Conservation (phyloP, 345 rosid species). For the Eucalyptus pauciflora region DNA sequence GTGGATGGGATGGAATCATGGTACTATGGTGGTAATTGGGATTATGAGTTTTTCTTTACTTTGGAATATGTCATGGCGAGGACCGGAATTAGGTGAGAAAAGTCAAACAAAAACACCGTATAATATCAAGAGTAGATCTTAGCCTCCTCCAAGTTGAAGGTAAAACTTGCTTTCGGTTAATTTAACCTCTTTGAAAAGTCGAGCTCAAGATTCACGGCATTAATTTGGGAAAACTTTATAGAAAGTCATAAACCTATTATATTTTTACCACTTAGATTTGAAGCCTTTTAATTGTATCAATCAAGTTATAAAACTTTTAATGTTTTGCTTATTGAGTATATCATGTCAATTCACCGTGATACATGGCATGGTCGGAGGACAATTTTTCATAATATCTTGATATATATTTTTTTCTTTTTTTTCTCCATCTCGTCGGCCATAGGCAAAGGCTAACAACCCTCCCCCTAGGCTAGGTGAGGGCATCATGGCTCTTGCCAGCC, state of each 20-base stretch:
- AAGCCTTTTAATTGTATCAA: too few relatives aligned
- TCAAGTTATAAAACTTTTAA: rapidly evolving
- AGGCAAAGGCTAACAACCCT: neutral
- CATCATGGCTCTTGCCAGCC: neutral
- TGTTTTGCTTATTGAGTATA: too few relatives aligned
- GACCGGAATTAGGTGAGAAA: neutral
- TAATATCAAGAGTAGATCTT: neutral
- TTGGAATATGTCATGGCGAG: neutral
- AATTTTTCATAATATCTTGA: too few relatives aligned
- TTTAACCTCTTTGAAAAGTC: neutral
- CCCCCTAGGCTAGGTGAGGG: neutral
- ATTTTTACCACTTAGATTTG: too few relatives aligned
- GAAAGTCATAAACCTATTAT: too few relatives aligned
- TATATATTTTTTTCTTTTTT: too few relatives aligned
- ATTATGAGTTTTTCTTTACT: neutral
- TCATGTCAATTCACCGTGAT: neutral
- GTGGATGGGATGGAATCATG: neutral
- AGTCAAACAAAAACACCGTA: neutral
- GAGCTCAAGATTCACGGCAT: neutral
- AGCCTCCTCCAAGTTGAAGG: neutral
- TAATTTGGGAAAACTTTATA: neutral
- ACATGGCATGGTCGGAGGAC: rapidly evolving
- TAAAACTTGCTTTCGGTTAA: neutral
- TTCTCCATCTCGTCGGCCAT: neutral
- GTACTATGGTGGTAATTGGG: neutral